Percentiles rank a stretch among this genome's conserved stretches.
phyloP scores from a whole-genome alignment of 1,139 yeast genomes.

The Hyphopichia wangnamkhiaoensis region DNA sequence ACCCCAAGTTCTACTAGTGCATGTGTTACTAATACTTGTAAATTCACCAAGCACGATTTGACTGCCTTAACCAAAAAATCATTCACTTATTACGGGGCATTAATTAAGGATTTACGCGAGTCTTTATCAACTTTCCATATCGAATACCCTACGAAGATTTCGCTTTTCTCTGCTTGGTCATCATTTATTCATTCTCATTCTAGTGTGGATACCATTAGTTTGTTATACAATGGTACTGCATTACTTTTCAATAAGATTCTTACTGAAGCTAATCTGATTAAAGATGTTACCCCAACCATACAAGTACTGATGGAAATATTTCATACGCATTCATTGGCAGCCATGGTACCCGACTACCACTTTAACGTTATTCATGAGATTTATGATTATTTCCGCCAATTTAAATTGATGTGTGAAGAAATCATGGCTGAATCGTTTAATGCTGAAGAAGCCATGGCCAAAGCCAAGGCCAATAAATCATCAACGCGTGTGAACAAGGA shows the following conservation, averaged over 20 bases:
- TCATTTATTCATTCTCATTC: slow-evolving; percentile 36
- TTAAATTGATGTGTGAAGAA: slow-evolving; percentile 18
- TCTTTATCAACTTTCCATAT: slow-evolving; percentile 31
- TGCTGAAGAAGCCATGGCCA: background rate
- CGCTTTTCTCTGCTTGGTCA: slow-evolving; percentile 41
- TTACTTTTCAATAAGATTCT: slow-evolving; percentile 31
- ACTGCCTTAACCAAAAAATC: slow-evolving; percentile 34
- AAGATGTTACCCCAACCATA: slow-evolving; percentile 28
- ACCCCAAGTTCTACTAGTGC: slow-evolving; percentile 5
- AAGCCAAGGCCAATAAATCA: no score
- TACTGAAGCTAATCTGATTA: slow-evolving; percentile 18
- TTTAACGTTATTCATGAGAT: slow-evolving; percentile 31
- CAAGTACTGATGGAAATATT: slow-evolving; percentile 26
- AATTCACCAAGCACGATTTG: slow-evolving; percentile 30
- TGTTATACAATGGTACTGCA: slow-evolving; percentile 39
- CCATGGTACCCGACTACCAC: slow-evolving; percentile 37
- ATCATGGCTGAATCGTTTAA: background rate
- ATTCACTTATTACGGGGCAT: slow-evolving; percentile 33
- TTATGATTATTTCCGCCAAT: slow-evolving; percentile 22
- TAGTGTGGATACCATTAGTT: slow-evolving; percentile 32
- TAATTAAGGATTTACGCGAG: slow-evolving; percentile 35
- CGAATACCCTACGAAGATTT: slow-evolving; percentile 40
- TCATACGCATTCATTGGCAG: slow-evolving; percentile 25
- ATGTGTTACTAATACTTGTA: background rate
- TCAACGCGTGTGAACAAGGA: background rate